Evolutionary conservation across 2,329 filamentous ascomycete genomes (phyloP).

Genomic region (Albophoma yamanashiensis): DNA sequence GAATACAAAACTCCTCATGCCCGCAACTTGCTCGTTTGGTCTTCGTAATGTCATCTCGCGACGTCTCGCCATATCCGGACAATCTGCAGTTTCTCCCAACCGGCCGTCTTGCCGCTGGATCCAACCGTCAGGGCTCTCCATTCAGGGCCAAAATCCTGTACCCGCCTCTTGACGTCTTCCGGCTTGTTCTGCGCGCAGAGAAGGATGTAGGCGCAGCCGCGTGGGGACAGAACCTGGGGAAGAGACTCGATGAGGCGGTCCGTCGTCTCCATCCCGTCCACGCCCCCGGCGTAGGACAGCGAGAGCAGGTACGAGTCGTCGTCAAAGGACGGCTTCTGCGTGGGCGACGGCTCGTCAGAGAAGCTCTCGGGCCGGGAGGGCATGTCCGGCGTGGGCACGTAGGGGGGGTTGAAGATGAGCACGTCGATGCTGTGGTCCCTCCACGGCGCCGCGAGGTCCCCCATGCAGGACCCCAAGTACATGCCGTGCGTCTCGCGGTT

Average conservation of each 20-base stretch:
- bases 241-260: slow-evolving; percentile 64
- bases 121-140: slow-evolving; percentile 76
- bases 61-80: slow-evolving; percentile 66
- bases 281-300: slow-evolving; percentile 80
- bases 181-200: slow-evolving; percentile 88
- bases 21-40: background rate
- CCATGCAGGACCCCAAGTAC: slow-evolving; percentile 57
- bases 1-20: slow-evolving; percentile 2
- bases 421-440: slow-evolving; percentile 57
- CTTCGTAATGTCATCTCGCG: background rate
- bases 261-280: slow-evolving; percentile 90
- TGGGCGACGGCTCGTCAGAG: slow-evolving; percentile 12
- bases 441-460: slow-evolving; percentile 58
- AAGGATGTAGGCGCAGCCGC: slow-evolving; percentile 80
- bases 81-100: slow-evolving; percentile 91
- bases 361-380: slow-evolving; percentile 39
- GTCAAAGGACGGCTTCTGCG: slow-evolving; percentile 47
- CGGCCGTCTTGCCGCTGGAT: slow-evolving; percentile 74
- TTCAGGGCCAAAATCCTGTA: slow-evolving; percentile 36
- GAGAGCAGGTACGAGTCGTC: slow-evolving; percentile 75
- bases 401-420: slow-evolving; percentile 92
- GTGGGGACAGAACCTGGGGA: slow-evolving; percentile 47
- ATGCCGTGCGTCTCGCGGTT: slow-evolving; percentile 27
- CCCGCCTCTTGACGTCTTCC: slow-evolving; percentile 54
- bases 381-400: slow-evolving; percentile 75